A percentile compares a stretch with the other conserved stretches of the same genome.
These are phyloP conservation scores for Sporobolomyces phaffii DNA, from an alignment of 768 basidiomycete species.

Conservation along the genomic window DNA sequence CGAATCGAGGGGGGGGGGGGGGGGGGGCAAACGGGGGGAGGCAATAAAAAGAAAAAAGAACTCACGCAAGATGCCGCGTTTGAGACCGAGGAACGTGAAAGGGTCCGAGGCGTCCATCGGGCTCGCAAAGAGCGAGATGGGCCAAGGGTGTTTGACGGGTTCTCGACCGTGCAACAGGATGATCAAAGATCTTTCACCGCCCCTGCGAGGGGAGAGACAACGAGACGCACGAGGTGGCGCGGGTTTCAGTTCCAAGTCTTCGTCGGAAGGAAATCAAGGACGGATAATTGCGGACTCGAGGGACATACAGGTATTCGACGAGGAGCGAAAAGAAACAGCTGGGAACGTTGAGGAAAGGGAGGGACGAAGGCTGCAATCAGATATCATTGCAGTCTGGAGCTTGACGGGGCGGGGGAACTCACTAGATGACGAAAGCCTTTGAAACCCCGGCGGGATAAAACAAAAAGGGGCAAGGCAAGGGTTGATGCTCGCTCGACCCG, in stretches of 20 bases:
- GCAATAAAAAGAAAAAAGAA: slow-evolving; percentile 29
- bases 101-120: slow-evolving; percentile 94
- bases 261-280: too few species aligned
- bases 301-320: slow-evolving; percentile 58
- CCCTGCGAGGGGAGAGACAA: slow-evolving; percentile 49
- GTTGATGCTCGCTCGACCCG: too few species aligned
- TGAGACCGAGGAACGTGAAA: slow-evolving; percentile 84
- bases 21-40: too few species aligned
- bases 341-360: not conserved
- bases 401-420: not conserved
- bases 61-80: slow-evolving; percentile 88
- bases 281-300: too few species aligned
- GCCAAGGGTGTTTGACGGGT: slow-evolving; percentile 80
- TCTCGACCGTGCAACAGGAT: slow-evolving; percentile 86
- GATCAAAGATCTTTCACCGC: slow-evolving; percentile 86
- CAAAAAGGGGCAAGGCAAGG: too few species aligned
- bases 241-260: too few species aligned
- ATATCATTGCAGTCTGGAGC: too few species aligned
- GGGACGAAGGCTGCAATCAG: too few species aligned
- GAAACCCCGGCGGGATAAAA: too few species aligned
- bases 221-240: too few species aligned
- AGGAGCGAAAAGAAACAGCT: slow-evolving; percentile 75
- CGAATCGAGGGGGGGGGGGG: too few species aligned
- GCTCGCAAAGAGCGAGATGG: slow-evolving; percentile 69
- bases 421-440: slow-evolving; percentile 85